Evolutionary conservation across 768 basidiomycete genomes (phyloP).

Genomic region (Psilocybe azurescens): DNA sequence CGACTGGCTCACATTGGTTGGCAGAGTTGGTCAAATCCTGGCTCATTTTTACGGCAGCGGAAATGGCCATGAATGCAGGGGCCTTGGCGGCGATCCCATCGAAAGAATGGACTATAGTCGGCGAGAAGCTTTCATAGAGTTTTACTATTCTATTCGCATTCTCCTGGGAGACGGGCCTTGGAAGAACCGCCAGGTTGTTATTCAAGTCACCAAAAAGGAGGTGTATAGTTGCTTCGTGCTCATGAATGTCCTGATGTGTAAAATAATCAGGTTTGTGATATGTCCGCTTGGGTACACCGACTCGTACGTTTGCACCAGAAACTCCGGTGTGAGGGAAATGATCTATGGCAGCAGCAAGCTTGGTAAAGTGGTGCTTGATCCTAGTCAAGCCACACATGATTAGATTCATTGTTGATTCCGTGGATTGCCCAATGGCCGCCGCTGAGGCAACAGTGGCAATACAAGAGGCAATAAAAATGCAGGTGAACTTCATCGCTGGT

Average conservation of each 20-base stretch:
- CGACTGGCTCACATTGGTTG: neutral
- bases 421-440: neutral
- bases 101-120: neutral
- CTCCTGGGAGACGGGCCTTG: neutral
- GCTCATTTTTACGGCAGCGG: neutral
- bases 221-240: neutral
- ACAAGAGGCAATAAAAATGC: neutral
- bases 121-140: neutral
- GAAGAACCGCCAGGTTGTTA: neutral
- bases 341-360: neutral
- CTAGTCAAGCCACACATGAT: neutral
- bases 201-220: neutral
- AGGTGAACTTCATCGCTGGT: constrained; percentile 3
- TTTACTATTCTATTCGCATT: neutral
- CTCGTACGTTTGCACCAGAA: neutral
- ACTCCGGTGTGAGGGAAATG: neutral
- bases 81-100: constrained; percentile 3
- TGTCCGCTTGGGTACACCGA: neutral
- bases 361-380: neutral
- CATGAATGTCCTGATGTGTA: neutral
- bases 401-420: neutral
- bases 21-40: neutral
- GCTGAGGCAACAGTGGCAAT: neutral
- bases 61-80: neutral
- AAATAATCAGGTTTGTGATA: neutral